Base-by-base conservation (phyloP, 345 rosid genomes). In the Citrus cavaleriei region DNA sequence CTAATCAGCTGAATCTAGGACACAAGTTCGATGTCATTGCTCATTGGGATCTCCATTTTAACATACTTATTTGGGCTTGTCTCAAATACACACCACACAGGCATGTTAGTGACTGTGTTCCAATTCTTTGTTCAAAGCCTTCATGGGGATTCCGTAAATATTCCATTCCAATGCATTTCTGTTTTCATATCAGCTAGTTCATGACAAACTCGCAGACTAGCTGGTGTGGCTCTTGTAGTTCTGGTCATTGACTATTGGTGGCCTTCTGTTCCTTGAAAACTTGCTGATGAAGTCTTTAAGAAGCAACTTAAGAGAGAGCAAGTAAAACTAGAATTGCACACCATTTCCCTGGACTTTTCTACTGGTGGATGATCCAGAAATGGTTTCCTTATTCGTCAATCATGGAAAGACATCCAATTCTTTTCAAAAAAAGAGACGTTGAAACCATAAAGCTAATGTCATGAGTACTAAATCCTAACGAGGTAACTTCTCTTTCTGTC, bases 321-420 rank as follows among this genome's bases (percentile, higher is more conserved):
- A 80, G 73, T 85, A 70, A 77, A 85, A 24, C 76, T 37, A 78
- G 86, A 38, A 76, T 89, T 54, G 87, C 94, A 1, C 94, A 89
- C 73, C 77, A 83, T 67, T 55, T 71, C 37, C 92, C 92, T 24
- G 75, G 79, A 62, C 86, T 89, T 2, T 4, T 81, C 0, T 89
- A 91, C 85, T 89, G 92, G 91, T 91, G 92, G 94, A 80, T 84
- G 79, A 89, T 87, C 58, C 91, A 91, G 80, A 91, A 82, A 24
- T 75, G 80, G 80, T 89, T 91, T 77, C 92, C 92, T 27, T 75
- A 73, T 37, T 89, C 70, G 10, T 73, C 85, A 18, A 77, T 87
- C 38, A 63, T 87, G 81, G 19, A 80, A 28, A 57, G 77, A 21
- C 81, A 80, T 55, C 85, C 87, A 24, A 79, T 75, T 12, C 66